A percentile compares a stretch with the other conserved stretches of the same genome.
phyloP scores from a whole-genome alignment of 2,329 filamentous ascomycete genomes.

The Acrocalymma vagum region DNA sequence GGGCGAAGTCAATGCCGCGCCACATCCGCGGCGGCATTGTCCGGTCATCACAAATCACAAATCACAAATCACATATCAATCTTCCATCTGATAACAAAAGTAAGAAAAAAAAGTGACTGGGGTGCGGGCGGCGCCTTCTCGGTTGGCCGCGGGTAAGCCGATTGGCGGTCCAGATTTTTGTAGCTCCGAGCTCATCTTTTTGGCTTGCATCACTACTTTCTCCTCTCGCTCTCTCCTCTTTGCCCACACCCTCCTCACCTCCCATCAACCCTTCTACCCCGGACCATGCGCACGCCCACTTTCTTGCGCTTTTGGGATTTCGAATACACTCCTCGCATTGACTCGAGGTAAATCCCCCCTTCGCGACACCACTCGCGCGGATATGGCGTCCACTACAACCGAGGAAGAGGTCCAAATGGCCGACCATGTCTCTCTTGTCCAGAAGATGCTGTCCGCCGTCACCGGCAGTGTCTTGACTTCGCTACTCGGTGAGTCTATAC shows the following conservation, averaged over 20 bases:
- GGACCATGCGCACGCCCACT: constrained; percentile 39
- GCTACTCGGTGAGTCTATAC: constrained; percentile 72
- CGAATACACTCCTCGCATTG: constrained; percentile 29
- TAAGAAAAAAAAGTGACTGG: constrained; percentile 5
- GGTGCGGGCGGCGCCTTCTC: constrained; percentile 7
- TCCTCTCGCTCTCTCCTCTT: too few species aligned
- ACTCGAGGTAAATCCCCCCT: constrained; percentile 39
- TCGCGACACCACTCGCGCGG: constrained; percentile 7
- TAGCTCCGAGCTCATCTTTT: constrained; percentile 14
- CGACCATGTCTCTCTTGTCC: constrained; percentile 77
- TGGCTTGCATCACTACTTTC: constrained; percentile 31
- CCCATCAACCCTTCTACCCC: constrained; percentile 10
- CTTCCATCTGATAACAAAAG: constrained; percentile 35
- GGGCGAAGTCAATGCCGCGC: too few species aligned
- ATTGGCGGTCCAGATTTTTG: constrained; percentile 27
- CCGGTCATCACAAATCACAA: too few species aligned
- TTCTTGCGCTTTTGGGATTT: constrained; percentile 30
- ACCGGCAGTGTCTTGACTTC: constrained; percentile 91
- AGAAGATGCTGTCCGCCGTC: constrained; percentile 96
- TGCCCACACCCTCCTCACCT: too few species aligned
- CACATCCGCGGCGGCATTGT: too few species aligned
- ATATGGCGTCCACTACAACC: constrained; percentile 43
- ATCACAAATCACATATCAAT: too few species aligned
- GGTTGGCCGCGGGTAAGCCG: constrained; percentile 5
- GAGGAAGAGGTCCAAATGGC: constrained; percentile 51